Evolutionary conservation across 176 grass and related monocot species (phyloP).

Genomic region (Tuctoria greenei): DNA sequence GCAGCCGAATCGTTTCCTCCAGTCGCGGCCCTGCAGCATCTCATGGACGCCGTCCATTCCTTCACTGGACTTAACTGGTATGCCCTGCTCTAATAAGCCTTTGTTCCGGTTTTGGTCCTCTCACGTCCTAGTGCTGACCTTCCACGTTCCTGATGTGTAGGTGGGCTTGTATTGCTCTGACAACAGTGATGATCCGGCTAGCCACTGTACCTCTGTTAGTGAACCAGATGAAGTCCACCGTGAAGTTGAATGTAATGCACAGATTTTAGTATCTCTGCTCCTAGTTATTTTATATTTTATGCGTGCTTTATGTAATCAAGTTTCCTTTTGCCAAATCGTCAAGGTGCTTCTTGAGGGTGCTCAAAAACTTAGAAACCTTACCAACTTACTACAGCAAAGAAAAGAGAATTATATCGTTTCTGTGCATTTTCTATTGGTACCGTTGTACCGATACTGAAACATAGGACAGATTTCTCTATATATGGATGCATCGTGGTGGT

Average conservation of each 20-base stretch:
- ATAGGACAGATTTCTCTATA: neutral
- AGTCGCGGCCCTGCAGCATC: slow-evolving; percentile 61
- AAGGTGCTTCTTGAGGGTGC: neutral
- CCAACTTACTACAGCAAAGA: neutral
- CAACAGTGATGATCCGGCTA: slow-evolving; percentile 56
- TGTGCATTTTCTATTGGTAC: neutral
- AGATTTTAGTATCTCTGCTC: neutral
- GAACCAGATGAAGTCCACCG: slow-evolving; percentile 64
- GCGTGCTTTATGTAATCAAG: neutral
- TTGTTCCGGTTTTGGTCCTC: neutral
- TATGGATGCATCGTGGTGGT: neutral
- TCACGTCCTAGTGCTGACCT: neutral
- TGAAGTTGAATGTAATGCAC: slow-evolving; percentile 67
- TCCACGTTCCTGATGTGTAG: slow-evolving; percentile 36
- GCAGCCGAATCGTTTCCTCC: slow-evolving; percentile 63
- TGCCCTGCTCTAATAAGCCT: neutral
- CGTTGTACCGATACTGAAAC: neutral
- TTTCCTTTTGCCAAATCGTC: neutral
- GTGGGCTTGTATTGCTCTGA: slow-evolving; percentile 79
- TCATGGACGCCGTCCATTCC: slow-evolving; percentile 60
- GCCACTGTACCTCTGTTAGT: slow-evolving; percentile 51
- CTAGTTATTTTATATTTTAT: slow-evolving; percentile 6
- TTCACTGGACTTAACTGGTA: slow-evolving; percentile 85
- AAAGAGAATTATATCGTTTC: neutral
- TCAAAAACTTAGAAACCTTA: neutral